Conservation (phyloP, 768 basidiomycete species). For the Galerina sulciceps region DNA sequence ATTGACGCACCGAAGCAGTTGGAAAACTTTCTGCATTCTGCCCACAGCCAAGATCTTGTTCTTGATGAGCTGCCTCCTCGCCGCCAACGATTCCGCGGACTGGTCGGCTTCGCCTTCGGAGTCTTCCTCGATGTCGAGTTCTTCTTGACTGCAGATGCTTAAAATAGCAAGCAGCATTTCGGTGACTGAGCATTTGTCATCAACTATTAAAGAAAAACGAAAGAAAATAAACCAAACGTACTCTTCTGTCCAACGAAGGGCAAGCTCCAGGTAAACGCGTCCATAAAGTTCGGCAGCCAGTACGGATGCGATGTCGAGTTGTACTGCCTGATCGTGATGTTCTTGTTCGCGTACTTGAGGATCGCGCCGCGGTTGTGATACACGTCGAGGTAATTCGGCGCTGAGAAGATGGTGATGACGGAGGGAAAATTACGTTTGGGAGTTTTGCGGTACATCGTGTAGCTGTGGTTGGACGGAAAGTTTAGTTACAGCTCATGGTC, state of each 20-base stretch:
- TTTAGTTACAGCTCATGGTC: constrained; percentile 1
- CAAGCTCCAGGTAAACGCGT: constrained; percentile 97
- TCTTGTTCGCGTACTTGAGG: constrained; percentile 96
- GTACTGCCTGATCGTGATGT: constrained; percentile 93
- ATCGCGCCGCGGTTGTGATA: constrained; percentile 98
- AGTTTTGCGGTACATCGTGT: constrained; percentile 95
- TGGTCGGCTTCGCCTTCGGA: constrained; percentile 45
- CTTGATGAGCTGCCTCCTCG: constrained; percentile 91
- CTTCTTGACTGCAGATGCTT: constrained; percentile 92
- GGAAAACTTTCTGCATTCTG: constrained; percentile 94
- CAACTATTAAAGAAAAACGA: constrained; percentile 12
- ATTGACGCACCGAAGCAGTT: constrained; percentile 79
- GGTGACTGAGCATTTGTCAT: constrained; percentile 61
- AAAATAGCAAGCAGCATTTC: constrained; percentile 97
- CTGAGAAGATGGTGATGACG: constrained; percentile 97
- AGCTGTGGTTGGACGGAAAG: constrained; percentile 42
- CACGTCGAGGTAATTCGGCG: constrained; percentile 95
- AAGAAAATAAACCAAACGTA: constrained; percentile 40
- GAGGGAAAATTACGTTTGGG: constrained; percentile 94
- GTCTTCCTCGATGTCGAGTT: constrained; percentile 61
- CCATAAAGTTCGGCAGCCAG: constrained; percentile 97
- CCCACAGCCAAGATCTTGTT: constrained; percentile 99
- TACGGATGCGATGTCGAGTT: constrained; percentile 84
- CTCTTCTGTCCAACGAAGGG: constrained; percentile 98
- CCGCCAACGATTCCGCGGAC: constrained; percentile 51